Evolutionary conservation across 371 early-diverging fungal species (phyloP).

Genomic region (Mucor lusitanicus): DNA sequence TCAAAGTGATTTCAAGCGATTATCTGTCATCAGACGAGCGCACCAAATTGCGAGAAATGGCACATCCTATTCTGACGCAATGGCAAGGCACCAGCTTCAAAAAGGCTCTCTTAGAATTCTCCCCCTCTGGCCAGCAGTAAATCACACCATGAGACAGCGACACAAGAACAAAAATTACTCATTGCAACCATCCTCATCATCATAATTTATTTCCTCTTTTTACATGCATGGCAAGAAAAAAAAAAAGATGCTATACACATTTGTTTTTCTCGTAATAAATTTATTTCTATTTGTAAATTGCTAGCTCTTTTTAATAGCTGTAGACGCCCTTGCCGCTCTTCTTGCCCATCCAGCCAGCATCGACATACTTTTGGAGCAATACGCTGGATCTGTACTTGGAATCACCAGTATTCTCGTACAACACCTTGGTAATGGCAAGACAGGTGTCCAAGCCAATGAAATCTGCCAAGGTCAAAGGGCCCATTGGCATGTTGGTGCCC

Average conservation of each 20-base stretch:
- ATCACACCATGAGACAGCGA: not conserved
- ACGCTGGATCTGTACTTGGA: conserved; percentile 95
- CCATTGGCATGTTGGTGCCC: conserved; percentile 97
- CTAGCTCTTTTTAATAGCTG: conserved; percentile 50
- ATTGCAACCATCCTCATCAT: not conserved
- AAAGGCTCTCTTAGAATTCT: conserved; percentile 13
- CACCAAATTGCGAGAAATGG: conserved; percentile 2
- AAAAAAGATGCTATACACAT: not conserved
- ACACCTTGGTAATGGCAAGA: conserved; percentile 93
- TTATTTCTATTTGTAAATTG: not conserved
- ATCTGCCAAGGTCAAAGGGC: conserved; percentile 96
- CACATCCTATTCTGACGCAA: conserved; percentile 13
- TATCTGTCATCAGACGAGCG: not conserved
- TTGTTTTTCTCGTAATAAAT: not conserved
- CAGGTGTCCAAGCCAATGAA: conserved; percentile 98
- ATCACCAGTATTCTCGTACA: conserved; percentile 94
- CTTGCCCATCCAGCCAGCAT: conserved; percentile 97
- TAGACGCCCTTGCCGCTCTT: conserved; percentile 93
- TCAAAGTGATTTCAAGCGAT: conserved; percentile 24
- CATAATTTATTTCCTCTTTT: not conserved
- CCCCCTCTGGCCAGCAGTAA: not conserved
- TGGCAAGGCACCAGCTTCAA: conserved; percentile 11
- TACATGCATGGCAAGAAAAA: not conserved
- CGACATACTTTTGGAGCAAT: conserved; percentile 91
- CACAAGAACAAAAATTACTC: not conserved